Evolutionary conservation across 2,329 filamentous ascomycete genomes (phyloP).

Genomic region (Graphiopsis chlorocephala): DNA sequence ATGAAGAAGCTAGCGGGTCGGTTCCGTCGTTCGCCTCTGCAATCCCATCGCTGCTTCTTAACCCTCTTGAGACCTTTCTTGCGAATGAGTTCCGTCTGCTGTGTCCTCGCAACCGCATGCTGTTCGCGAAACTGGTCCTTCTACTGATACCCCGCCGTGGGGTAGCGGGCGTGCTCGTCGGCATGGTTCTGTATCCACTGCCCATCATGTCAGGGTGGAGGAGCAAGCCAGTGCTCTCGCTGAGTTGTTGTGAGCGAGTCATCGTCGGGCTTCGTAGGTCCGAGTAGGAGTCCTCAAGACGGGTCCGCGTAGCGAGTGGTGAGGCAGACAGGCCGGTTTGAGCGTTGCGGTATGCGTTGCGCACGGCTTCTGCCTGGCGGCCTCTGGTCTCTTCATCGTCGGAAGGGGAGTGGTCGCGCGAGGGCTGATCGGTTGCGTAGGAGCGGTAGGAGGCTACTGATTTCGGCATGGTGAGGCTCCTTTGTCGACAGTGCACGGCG

Average conservation of each 20-base stretch:
- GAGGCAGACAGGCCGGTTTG: constrained; percentile 24
- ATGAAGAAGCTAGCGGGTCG: constrained; percentile 65
- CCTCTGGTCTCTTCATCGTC: constrained; percentile 32
- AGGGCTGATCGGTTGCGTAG: constrained; percentile 33
- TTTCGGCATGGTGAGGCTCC: constrained; percentile 31
- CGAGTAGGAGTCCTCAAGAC: constrained; percentile 1
- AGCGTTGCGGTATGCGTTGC: constrained; percentile 35
- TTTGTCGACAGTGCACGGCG: neutral
- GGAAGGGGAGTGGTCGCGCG: constrained; percentile 34
- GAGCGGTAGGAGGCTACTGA: constrained; percentile 32
- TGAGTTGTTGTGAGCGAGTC: constrained; percentile 26
- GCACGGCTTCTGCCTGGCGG: constrained; percentile 31
- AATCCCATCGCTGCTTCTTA: constrained; percentile 21
- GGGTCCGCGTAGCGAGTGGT: constrained; percentile 23
- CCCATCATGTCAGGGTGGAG: constrained; percentile 30
- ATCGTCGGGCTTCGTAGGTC: constrained; percentile 2
- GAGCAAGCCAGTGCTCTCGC: constrained; percentile 49
- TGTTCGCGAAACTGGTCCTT: constrained; percentile 33
- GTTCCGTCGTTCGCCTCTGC: constrained; percentile 34
- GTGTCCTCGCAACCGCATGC: constrained; percentile 38
- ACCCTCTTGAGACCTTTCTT: constrained; percentile 26
- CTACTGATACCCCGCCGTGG: constrained; percentile 30
- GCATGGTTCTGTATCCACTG: constrained; percentile 25
- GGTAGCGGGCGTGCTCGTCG: constrained; percentile 26
- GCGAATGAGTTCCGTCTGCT: constrained; percentile 51